Evolutionary conservation across 2,329 filamentous ascomycete species (phyloP).

Genomic region (Aspergillus hortae): DNA sequence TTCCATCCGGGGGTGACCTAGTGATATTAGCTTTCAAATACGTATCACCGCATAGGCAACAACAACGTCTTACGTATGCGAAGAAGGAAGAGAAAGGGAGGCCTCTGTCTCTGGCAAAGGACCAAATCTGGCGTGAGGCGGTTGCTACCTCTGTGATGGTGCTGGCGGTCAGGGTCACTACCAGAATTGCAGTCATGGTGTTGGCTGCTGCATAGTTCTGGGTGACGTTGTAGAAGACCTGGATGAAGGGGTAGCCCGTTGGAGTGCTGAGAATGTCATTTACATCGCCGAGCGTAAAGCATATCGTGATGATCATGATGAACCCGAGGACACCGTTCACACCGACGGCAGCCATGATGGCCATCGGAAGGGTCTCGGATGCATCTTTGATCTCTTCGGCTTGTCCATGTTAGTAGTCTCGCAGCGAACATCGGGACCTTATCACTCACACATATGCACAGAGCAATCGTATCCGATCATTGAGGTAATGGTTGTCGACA

Average conservation of each 20-base stretch:
- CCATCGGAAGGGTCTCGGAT: slow-evolving; percentile 48
- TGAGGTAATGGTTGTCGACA: slow-evolving; percentile 38
- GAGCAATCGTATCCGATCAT: slow-evolving; percentile 43
- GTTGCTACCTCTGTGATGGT: slow-evolving; percentile 55
- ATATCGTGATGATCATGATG: slow-evolving; percentile 54
- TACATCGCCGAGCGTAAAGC: slow-evolving; percentile 53
- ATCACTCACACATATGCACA: slow-evolving; percentile 44
- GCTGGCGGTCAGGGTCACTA: slow-evolving; percentile 48
- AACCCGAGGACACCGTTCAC: slow-evolving; percentile 55
- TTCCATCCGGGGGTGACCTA: slow-evolving; percentile 35
- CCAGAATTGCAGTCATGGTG: slow-evolving; percentile 49
- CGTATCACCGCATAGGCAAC: neutral
- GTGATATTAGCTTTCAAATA: neutral
- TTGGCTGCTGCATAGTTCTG: slow-evolving; percentile 47
- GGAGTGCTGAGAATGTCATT: slow-evolving; percentile 42
- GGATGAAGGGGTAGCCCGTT: slow-evolving; percentile 57
- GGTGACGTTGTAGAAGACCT: slow-evolving; percentile 54
- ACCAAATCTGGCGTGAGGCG: slow-evolving; percentile 56
- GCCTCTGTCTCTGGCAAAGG: slow-evolving; percentile 47
- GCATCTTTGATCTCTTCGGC: slow-evolving; percentile 46
- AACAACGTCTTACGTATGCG: slow-evolving; percentile 29
- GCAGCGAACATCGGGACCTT: neutral
- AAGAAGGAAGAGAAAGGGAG: slow-evolving; percentile 39
- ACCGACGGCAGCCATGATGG: slow-evolving; percentile 48
- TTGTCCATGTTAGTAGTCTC: slow-evolving; percentile 13